A percentile compares a stretch with the other conserved stretches of the same genome.
These are phyloP conservation scores for Nidularia pulvinata DNA, from an alignment of 768 basidiomycete species.

Conservation along the genomic window DNA sequence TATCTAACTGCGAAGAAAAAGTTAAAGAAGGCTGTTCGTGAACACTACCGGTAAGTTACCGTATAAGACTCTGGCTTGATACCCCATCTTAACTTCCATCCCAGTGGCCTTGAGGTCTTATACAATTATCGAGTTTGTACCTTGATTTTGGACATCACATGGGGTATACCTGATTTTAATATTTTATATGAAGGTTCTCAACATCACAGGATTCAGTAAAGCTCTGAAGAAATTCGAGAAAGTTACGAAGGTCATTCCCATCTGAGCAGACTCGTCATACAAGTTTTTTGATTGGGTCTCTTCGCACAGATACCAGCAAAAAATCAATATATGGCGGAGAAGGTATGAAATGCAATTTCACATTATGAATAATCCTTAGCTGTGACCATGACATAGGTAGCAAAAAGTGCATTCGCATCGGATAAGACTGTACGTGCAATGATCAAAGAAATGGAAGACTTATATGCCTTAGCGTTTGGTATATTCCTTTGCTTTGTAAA, in stretches of 20 bases:
- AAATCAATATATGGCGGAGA: conserved; percentile 80
- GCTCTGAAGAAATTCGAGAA: conserved; percentile 88
- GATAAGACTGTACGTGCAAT: conserved; percentile 60
- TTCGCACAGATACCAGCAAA: conserved; percentile 65
- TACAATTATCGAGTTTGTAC: conserved; percentile 82
- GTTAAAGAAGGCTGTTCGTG: conserved; percentile 80
- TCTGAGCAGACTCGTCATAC: neutral
- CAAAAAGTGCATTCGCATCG: conserved; percentile 66
- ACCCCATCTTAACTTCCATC: neutral
- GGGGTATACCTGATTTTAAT: too few species aligned
- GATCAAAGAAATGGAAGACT: conserved; percentile 73
- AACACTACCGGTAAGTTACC: conserved; percentile 71
- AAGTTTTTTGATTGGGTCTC: neutral
- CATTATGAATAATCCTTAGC: too few species aligned
- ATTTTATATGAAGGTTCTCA: conserved; percentile 56
- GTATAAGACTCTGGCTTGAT: neutral
- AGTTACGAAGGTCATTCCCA: conserved; percentile 51
- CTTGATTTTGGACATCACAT: neutral
- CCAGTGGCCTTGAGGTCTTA: conserved; percentile 77
- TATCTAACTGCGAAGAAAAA: conserved; percentile 86
- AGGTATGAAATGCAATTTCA: conserved; percentile 33
- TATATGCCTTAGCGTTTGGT: conserved; percentile 83
- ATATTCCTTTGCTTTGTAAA: conserved; percentile 16
- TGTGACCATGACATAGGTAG: conserved; percentile 41
- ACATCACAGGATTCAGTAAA: conserved; percentile 89